Base-by-base conservation (phyloP, 2,329 filamentous ascomycete genomes). In the Epichloe gansuensis region DNA sequence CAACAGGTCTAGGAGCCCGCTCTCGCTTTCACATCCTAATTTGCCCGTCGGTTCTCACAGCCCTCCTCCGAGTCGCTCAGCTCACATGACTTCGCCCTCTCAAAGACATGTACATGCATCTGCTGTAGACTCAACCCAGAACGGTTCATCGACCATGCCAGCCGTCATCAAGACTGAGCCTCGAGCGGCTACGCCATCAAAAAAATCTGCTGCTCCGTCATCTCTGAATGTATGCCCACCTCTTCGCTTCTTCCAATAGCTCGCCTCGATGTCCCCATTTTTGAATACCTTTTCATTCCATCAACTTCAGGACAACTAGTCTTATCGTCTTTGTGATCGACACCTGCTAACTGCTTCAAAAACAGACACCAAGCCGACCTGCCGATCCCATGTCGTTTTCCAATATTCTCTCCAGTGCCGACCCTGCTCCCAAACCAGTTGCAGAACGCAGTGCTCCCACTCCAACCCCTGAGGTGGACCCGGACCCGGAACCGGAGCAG, bases 341-440 rank as follows among this genome's bases (percentile, higher is more conserved):
- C 38, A 49, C 25, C 4, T 23, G 21, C 48, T 50, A 13, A 50
- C 38, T 34, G 9, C 25, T 34, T 34, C 7, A 23, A 46, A 48
- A 34, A 15, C 66, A 90, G 80, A 86, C 85, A 48, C 80, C 86
- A 1, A 82, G 81, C 59, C 83, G 90, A 66, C 77, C 84, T 42
- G 84, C 85, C 54, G 87, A 95, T 65, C 86, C 91, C 51, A 96
- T 96, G 91, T 93, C 91, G 5, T 93, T 97, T 64, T 93, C 89
- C 59, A 96, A 91, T 65, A 94, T 97, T 55, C 83, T 97, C 44
- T 91, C 89, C 4, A 90, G 81, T 59, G 78, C 86, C 52, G 84
- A 89, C 52, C 82, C 86, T 51, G 75, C 80, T 41, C 72, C 75
- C 2, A 75, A 75, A 55, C 75, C 77, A 7, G 76, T 72, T 58